phyloP scores from a whole-genome alignment of 1,284 basidiomycete species.

The Irpex lacteus region DNA sequence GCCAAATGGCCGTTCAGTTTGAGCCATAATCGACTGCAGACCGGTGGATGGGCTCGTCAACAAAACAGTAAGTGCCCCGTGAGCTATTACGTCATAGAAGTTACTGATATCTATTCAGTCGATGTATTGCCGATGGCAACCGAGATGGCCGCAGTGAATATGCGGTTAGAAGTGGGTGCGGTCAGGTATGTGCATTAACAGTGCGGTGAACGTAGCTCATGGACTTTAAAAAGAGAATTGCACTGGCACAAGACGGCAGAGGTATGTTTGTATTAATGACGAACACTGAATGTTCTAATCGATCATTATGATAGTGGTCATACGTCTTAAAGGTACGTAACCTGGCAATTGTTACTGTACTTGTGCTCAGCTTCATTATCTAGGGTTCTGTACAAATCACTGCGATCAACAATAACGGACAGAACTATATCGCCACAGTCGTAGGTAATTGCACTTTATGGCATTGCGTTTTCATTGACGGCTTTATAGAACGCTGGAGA shows the following conservation, averaged over 20 bases:
- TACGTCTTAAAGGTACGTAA: constrained; percentile 10
- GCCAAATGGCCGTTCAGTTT: constrained; percentile 68
- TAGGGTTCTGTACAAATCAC: constrained; percentile 65
- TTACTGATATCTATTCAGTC: constrained; percentile 27
- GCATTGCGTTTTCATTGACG: not conserved
- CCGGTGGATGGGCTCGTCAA: constrained; percentile 69
- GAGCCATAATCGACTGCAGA: constrained; percentile 62
- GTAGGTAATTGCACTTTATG: constrained; percentile 19
- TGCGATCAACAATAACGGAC: constrained; percentile 56
- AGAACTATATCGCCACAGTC: constrained; percentile 58
- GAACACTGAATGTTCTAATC: not conserved
- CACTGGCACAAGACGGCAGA: constrained; percentile 70
- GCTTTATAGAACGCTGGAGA: constrained; percentile 32
- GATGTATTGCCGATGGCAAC: constrained; percentile 56
- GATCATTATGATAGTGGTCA: constrained; percentile 4
- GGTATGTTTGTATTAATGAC: constrained; percentile 28
- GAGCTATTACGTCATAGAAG: not conserved
- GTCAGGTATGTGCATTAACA: constrained; percentile 41
- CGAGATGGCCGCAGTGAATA: constrained; percentile 37
- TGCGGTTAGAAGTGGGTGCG: constrained; percentile 62
- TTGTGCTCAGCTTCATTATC: not conserved
- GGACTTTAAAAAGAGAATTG: constrained; percentile 45
- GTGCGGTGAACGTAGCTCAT: not conserved
- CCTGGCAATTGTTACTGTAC: not conserved
- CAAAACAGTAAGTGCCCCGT: constrained; percentile 45